These are phyloP conservation scores for Cystobasidium pallidum DNA, from an alignment of 1,284 basidiomycete genomes.

Conservation along the genomic window DNA sequence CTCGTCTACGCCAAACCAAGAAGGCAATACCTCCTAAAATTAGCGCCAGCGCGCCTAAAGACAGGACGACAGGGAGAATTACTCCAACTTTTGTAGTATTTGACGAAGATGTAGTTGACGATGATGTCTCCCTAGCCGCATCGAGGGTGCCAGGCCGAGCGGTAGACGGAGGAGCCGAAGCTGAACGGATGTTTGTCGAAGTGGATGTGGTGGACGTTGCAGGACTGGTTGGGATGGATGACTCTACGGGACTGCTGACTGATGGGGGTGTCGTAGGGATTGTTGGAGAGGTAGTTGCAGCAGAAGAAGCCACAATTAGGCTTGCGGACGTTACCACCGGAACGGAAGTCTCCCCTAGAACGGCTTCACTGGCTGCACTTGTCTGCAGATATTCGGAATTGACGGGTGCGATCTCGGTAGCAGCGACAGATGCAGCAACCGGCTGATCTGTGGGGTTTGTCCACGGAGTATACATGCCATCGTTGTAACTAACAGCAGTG, in stretches of 20 bases:
- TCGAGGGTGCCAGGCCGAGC: not conserved
- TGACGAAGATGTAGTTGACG: not conserved
- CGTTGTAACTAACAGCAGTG: slow-evolving; percentile 17
- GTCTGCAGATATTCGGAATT: slow-evolving; percentile 29
- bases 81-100: slow-evolving; percentile 16
- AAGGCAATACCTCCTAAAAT: slow-evolving; percentile 14
- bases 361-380: slow-evolving; percentile 2
- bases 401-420: not conserved
- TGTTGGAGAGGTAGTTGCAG: not conserved
- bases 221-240: not conserved
- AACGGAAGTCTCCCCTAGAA: not conserved
- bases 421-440: not conserved
- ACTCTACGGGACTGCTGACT: not conserved
- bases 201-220: not conserved
- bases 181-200: too few relatives aligned
- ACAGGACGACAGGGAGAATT: slow-evolving; percentile 33
- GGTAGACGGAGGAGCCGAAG: not conserved
- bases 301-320: not conserved
- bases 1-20: slow-evolving; percentile 29
- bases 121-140: not conserved
- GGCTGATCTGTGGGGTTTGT: slow-evolving; percentile 15
- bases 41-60: slow-evolving; percentile 34
- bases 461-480: slow-evolving; percentile 39
- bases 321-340: not conserved
- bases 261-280: slow-evolving; percentile 4